Conservation (phyloP, 164 flowering plant species). For the Sedum album region DNA sequence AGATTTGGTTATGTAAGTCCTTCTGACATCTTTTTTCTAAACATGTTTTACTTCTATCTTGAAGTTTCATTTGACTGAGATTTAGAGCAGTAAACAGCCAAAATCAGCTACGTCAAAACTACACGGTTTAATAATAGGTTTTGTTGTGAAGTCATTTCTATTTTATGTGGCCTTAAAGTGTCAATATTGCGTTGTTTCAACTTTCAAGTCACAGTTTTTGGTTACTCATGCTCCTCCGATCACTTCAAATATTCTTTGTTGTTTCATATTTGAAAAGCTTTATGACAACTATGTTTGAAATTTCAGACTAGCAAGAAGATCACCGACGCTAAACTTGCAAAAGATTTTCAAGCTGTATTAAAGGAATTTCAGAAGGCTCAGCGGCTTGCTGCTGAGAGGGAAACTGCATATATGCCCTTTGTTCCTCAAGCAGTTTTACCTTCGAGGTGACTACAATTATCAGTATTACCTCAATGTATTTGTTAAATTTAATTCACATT, state of each 20-base stretch:
- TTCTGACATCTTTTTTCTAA: too few species aligned
- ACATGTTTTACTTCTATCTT: too few species aligned
- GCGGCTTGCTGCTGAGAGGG: conserved; percentile 63
- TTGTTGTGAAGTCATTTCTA: too few species aligned
- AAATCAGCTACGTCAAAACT: neutral
- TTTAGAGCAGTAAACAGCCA: neutral
- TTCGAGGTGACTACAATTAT: conserved; percentile 28
- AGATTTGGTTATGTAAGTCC: too few species aligned
- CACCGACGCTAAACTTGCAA: conserved; percentile 33
- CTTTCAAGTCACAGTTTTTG: too few species aligned
- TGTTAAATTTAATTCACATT: too few species aligned
- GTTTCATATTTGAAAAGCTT: neutral
- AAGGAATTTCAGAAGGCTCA: conserved; percentile 71
- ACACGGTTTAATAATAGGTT: neutral
- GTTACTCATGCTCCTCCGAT: too few species aligned
- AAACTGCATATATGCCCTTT: conserved; percentile 28
- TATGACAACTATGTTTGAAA: neutral
- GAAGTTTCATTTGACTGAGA: too few species aligned
- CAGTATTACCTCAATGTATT: neutral
- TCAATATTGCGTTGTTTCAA: too few species aligned
- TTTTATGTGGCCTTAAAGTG: too few species aligned
- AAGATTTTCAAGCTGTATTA: conserved; percentile 46
- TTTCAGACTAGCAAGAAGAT: conserved; percentile 61
- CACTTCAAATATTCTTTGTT: too few species aligned
- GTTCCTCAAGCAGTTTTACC: conserved; percentile 34